phyloP scores from a whole-genome alignment of 2,329 filamentous ascomycete genomes.

The Didymella keratinophila region DNA sequence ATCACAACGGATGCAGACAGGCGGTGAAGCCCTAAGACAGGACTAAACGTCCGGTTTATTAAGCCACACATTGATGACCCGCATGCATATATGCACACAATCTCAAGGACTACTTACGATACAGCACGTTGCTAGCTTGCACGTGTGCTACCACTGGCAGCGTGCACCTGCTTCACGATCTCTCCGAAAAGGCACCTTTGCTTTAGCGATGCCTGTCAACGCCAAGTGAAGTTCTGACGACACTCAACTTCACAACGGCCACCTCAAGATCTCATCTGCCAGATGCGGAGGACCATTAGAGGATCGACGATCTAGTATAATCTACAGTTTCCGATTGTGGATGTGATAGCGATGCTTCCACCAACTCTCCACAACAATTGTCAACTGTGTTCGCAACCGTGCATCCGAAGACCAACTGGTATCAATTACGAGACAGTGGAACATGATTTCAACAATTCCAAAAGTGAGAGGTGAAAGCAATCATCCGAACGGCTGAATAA shows the following conservation, averaged over 20 bases:
- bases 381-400: not conserved
- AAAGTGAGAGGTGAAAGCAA: not conserved
- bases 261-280: not conserved
- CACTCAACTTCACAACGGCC: not conserved
- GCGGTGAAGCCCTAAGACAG: constrained; percentile 13
- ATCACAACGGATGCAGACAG: not conserved
- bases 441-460: not conserved
- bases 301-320: not conserved
- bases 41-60: not conserved
- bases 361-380: not conserved
- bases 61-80: constrained; percentile 6
- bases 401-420: not conserved
- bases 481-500: not conserved
- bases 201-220: not conserved
- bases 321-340: not conserved
- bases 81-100: constrained; percentile 1
- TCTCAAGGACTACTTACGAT: not conserved
- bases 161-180: not conserved
- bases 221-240: not conserved
- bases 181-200: constrained; percentile 4
- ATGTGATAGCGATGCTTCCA: not conserved
- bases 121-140: constrained; percentile 1
- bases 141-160: not conserved
- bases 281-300: not conserved
- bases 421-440: not conserved